Evolutionary conservation across 2,329 filamentous ascomycete species (phyloP).

Genomic region (Phialocephala sp.): DNA sequence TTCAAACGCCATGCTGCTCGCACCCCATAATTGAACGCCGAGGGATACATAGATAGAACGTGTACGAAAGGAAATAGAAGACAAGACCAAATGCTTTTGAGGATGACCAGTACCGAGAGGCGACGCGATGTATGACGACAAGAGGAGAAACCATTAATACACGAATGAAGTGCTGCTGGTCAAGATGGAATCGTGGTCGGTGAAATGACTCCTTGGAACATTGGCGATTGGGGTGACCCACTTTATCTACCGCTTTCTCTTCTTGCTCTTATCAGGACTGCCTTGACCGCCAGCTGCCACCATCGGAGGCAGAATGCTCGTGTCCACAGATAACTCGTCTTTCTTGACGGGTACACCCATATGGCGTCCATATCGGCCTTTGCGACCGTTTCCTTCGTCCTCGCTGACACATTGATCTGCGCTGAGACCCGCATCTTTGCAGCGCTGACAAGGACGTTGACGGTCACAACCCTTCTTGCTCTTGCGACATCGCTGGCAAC

Average conservation of each 20-base stretch:
- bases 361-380: constrained; percentile 83
- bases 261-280: constrained; percentile 66
- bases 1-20: constrained; percentile 14
- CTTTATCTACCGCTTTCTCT: constrained; percentile 64
- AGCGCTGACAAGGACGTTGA: constrained; percentile 91
- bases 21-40: constrained; percentile 14
- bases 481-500: constrained; percentile 97
- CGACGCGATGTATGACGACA: constrained; percentile 28
- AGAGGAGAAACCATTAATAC: constrained; percentile 31
- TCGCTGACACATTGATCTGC: constrained; percentile 96
- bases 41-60: background rate
- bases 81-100: constrained; percentile 4
- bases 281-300: constrained; percentile 35
- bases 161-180: constrained; percentile 23
- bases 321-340: constrained; percentile 52
- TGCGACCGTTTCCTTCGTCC: constrained; percentile 96
- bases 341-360: constrained; percentile 71
- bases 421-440: constrained; percentile 93
- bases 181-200: background rate
- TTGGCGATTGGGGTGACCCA: constrained; percentile 18
- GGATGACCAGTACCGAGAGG: constrained; percentile 29
- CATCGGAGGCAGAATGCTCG: constrained; percentile 36
- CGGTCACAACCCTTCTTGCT: constrained; percentile 99
- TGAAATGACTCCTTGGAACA: constrained; percentile 22
- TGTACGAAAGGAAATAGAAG: constrained; percentile 19